phyloP scores from a whole-genome alignment of 2,329 filamentous ascomycete genomes.

The Eutypa lata region DNA sequence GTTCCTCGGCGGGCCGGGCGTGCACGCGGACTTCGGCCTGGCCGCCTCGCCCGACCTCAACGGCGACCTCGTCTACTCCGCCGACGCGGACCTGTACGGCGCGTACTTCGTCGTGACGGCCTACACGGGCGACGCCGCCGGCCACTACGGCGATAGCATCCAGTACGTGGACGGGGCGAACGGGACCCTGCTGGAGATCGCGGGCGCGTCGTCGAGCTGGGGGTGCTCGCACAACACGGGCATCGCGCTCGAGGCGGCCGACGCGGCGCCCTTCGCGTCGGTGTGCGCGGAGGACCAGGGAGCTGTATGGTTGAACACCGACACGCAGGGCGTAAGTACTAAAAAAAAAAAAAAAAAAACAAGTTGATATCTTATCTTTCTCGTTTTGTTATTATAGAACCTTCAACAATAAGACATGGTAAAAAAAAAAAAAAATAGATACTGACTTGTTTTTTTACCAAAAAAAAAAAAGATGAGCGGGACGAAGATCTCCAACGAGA shows the following conservation, averaged over 20 bases:
- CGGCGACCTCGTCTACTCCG: slow-evolving; percentile 60
- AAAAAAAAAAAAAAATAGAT: too few relatives aligned
- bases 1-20: slow-evolving; percentile 54
- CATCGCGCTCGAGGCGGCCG: slow-evolving; percentile 60
- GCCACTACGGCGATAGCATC: slow-evolving; percentile 56
- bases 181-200: slow-evolving; percentile 48
- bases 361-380: too few relatives aligned
- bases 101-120: slow-evolving; percentile 61
- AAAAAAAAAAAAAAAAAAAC: too few relatives aligned
- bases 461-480: too few relatives aligned
- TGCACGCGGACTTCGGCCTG: slow-evolving; percentile 43
- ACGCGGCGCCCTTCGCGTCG: slow-evolving; percentile 54
- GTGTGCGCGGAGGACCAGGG: slow-evolving; percentile 62
- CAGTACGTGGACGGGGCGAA: slow-evolving; percentile 41
- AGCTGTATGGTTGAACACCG: slow-evolving; percentile 62
- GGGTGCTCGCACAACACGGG: slow-evolving; percentile 65
- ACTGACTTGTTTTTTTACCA: too few relatives aligned
- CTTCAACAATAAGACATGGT: too few relatives aligned
- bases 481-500: slow-evolving; percentile 61
- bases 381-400: too few relatives aligned
- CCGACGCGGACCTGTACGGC: slow-evolving; percentile 52
- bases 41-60: slow-evolving; percentile 57
- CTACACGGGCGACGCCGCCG: slow-evolving; percentile 50
- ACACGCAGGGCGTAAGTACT: slow-evolving; percentile 50
- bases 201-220: slow-evolving; percentile 53